Base-by-base conservation (phyloP, 768 basidiomycete genomes). In the Mrakia blollopis region DNA sequence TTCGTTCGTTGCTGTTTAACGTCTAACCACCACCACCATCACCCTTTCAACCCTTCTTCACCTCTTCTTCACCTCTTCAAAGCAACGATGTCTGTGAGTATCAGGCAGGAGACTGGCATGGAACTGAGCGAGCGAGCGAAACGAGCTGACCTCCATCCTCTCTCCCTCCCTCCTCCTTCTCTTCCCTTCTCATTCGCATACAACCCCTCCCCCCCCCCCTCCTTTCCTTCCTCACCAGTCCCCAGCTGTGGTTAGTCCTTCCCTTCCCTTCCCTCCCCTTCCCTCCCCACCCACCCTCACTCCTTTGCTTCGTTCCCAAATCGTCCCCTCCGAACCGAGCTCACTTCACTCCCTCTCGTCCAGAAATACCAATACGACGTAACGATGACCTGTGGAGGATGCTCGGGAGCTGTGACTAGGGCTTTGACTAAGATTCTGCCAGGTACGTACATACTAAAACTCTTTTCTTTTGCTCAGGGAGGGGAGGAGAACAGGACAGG, bases 341-440 rank as follows among this genome's bases (percentile, higher is more conserved):
- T 37, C 32, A 11, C 44, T 37, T 25, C 18, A 47, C 54, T 54
- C 30, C 32, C 16, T 25, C 69, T 72, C 23, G 16, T 10, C 25
- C 70, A 77, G 76, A 72, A 72, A 18, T 77, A 77, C 76, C 75
- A 79, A 63, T 84, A 83, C 77, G 76, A 81, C 28, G 83, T 84
- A 69, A 82, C 78, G 68, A 84, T 84, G 84, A 83, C 84, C 54
- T 96, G 93, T 85, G 81, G 83, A 39, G 93, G 93, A 37, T 96
- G 93, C 85, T 93, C 92, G 41, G 90, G 91, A 23, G 93, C 93
- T 18, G 87, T 96, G 73, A 86, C 85, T 37, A 89, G 91, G 39
- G 93, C 89, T 21, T 86, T 96, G 60, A 85, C 87, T 79, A 94
- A 90, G 84, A 87, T 89, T 60, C 61, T 70, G 9, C 77, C 80